A percentile compares a stretch with the other conserved stretches of the same genome.
Conservation (phyloP, 768 basidiomycete genomes). For the Pulveroboletus sp. region DNA sequence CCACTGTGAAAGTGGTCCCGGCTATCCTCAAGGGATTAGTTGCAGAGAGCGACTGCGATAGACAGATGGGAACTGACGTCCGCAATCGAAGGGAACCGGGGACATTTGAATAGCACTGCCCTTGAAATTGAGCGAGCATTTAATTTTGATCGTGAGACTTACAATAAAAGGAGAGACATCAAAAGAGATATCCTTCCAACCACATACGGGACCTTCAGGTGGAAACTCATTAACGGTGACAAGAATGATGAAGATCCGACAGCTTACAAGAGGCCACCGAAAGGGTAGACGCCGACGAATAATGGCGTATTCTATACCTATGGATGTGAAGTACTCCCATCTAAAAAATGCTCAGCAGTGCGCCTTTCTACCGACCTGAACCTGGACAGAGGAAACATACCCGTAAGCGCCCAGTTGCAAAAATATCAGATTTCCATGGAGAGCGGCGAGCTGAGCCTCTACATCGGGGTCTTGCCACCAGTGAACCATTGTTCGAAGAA, state of each 20-base stretch:
- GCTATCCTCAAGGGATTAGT: slow-evolving; percentile 1
- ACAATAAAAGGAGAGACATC: slow-evolving; percentile 1
- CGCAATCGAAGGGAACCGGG: slow-evolving; percentile 1
- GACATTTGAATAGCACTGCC: slow-evolving; percentile 5
- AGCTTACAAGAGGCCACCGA: slow-evolving; percentile 25
- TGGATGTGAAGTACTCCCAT: slow-evolving; percentile 24
- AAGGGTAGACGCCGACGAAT: slow-evolving; percentile 19
- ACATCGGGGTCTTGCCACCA: slow-evolving; percentile 17
- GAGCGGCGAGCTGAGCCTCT: not conserved
- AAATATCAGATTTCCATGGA: slow-evolving; percentile 5
- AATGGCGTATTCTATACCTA: slow-evolving; percentile 21
- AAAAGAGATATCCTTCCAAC: slow-evolving; percentile 8
- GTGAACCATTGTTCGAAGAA: slow-evolving; percentile 10
- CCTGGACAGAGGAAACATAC: slow-evolving; percentile 6
- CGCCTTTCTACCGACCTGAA: not conserved
- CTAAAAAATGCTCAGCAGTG: slow-evolving; percentile 4
- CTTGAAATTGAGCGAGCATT: not conserved
- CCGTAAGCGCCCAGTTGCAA: slow-evolving; percentile 16
- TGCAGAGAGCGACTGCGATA: not conserved
- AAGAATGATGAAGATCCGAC: not conserved
- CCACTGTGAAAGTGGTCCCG: not conserved
- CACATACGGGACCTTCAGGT: slow-evolving; percentile 14
- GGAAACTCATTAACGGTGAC: not conserved
- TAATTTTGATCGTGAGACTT: not conserved
- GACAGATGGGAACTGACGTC: slow-evolving; percentile 1